Percentiles rank a stretch among this genome's conserved stretches.
These are phyloP conservation scores for Fusarium nelsonii DNA, from an alignment of 2,329 filamentous ascomycete genomes.

Conservation along the genomic window DNA sequence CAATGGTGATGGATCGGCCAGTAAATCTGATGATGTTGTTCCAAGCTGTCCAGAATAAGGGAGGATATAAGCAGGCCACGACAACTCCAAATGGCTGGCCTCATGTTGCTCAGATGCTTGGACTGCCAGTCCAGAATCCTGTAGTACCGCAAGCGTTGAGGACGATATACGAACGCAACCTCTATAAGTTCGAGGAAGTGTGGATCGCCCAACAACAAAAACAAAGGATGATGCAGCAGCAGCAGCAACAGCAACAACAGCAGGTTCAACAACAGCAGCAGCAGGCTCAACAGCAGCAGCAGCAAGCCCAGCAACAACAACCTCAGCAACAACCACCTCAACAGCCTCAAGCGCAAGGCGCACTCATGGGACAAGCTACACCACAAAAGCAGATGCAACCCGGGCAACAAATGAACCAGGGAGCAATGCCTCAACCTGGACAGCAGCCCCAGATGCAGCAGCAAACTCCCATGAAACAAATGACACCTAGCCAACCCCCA, in stretches of 20 bases:
- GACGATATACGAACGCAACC: constrained; percentile 79
- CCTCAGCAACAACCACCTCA: neutral
- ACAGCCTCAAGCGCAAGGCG: constrained; percentile 48
- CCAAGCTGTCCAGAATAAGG: constrained; percentile 77
- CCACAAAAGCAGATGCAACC: constrained; percentile 54
- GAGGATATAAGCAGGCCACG: constrained; percentile 81
- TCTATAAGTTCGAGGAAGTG: constrained; percentile 81
- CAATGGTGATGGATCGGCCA: constrained; percentile 77
- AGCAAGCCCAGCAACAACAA: neutral
- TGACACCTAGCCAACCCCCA: constrained; percentile 56
- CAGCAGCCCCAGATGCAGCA: constrained; percentile 49
- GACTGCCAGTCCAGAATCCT: constrained; percentile 73
- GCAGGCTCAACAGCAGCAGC: constrained; percentile 57
- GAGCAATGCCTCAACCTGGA: constrained; percentile 53
- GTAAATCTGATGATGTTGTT: constrained; percentile 84
- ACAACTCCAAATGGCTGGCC: constrained; percentile 79
- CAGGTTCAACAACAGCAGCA: constrained; percentile 52
- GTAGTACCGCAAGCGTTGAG: constrained; percentile 77
- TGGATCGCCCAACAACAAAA: constrained; percentile 69
- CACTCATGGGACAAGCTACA: constrained; percentile 46
- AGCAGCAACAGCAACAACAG: constrained; percentile 57
- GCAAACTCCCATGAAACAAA: constrained; percentile 57
- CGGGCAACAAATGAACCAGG: constrained; percentile 51
- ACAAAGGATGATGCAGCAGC: constrained; percentile 65
- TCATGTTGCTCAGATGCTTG: constrained; percentile 74